Conservation (phyloP, 176 grass and related monocot species). For the Oryza meyeriana region DNA sequence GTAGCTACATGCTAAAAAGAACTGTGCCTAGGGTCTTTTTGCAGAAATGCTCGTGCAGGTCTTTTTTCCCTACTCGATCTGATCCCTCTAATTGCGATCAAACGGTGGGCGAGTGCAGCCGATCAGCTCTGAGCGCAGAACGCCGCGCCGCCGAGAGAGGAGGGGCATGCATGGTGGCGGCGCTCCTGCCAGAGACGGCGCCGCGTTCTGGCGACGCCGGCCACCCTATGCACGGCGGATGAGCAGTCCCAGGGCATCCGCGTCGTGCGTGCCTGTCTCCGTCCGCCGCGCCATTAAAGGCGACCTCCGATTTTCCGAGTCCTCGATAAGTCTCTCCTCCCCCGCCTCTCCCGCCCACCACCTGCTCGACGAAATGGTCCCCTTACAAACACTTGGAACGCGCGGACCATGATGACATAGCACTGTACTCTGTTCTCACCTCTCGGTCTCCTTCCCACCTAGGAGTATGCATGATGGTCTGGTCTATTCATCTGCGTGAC, state of each 20-base stretch:
- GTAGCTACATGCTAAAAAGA: no score
- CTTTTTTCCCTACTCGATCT: no score
- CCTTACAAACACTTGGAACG: neutral
- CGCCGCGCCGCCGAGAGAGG: neutral
- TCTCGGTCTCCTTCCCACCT: neutral
- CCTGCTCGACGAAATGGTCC: neutral
- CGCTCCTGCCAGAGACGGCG: neutral
- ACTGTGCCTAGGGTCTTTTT: no score
- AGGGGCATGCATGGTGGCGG: neutral
- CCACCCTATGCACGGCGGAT: neutral
- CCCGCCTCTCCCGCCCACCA: neutral
- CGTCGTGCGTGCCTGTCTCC: neutral
- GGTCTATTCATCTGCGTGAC: neutral
- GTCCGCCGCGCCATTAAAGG: neutral
- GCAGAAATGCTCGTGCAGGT: no score
- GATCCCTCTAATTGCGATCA: neutral
- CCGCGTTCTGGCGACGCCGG: neutral
- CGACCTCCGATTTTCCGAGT: neutral
- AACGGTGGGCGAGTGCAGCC: neutral
- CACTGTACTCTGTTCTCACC: neutral
- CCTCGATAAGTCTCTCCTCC: neutral
- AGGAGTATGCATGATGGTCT: neutral
- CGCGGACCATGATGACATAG: neutral
- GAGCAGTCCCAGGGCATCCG: neutral
- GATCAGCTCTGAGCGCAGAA: neutral